Percentiles rank a stretch among this genome's conserved stretches.
Evolutionary conservation across 169 alveolate genomes (phyloP).

Genomic region (Plasmodium reichenowi): DNA sequence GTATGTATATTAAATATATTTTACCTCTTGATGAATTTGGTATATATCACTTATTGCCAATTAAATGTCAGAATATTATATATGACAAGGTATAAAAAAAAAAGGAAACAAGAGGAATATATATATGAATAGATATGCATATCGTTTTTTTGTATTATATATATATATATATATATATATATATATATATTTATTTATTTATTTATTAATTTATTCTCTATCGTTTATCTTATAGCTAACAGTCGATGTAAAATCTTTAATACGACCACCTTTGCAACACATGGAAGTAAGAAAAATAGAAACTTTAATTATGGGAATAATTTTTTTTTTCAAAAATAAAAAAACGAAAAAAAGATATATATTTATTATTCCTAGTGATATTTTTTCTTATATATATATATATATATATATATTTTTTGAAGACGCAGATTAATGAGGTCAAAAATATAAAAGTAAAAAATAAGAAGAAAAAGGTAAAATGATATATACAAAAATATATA

Average conservation of each 20-base stretch:
- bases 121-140: background rate
- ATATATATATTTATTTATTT: background rate
- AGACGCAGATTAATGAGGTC: background rate
- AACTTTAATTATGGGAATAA: background rate
- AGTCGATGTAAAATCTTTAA: constrained; percentile 35
- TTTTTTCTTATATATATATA: background rate
- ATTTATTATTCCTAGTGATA: too few species aligned
- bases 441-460: background rate
- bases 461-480: background rate
- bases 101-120: background rate
- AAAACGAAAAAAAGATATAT: too few species aligned
- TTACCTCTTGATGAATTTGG: constrained; percentile 74
- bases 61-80: constrained; percentile 40
- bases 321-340: too few species aligned
- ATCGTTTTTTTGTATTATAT: too few species aligned
- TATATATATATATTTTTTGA: too few species aligned
- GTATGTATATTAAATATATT: constrained; percentile 40
- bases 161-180: background rate
- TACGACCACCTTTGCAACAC: constrained; percentile 33
- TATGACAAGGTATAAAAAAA: constrained; percentile 36
- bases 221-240: constrained; percentile 35
- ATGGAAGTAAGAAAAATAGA: constrained; percentile 29
- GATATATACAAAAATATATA: background rate
- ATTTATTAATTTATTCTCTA: background rate
- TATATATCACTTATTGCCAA: constrained; percentile 61